These are phyloP conservation scores for Leccinum solheimii DNA, from an alignment of 1,284 basidiomycete genomes.

Conservation along the genomic window DNA sequence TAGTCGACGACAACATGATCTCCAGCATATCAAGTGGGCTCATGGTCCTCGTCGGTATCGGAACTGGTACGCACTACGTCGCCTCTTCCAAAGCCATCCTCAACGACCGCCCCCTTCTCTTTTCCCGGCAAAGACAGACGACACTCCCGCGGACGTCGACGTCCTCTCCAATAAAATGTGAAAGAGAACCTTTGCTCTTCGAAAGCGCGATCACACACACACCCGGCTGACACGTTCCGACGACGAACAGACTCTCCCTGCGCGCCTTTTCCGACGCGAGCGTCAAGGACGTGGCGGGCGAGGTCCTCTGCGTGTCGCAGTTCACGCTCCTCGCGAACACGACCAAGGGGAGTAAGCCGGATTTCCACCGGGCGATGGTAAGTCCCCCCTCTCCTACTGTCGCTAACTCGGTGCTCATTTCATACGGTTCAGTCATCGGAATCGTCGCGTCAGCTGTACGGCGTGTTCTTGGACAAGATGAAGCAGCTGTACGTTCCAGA, in stretches of 20 bases:
- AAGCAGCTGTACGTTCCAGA: slow-evolving; percentile 64
- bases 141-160: slow-evolving; percentile 70
- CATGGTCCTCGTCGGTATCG: slow-evolving; percentile 89
- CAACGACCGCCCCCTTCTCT: not conserved
- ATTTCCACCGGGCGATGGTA: slow-evolving; percentile 91
- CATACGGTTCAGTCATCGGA: slow-evolving; percentile 52
- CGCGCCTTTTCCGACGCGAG: slow-evolving; percentile 74
- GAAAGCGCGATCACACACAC: not conserved
- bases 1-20: slow-evolving; percentile 72
- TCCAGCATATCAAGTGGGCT: slow-evolving; percentile 81
- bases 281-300: slow-evolving; percentile 82
- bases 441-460: slow-evolving; percentile 70
- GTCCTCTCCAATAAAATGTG: slow-evolving; percentile 80
- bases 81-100: slow-evolving; percentile 1
- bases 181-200: slow-evolving; percentile 8
- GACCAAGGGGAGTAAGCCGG: slow-evolving; percentile 82
- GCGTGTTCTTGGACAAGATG: slow-evolving; percentile 69
- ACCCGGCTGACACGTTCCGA: slow-evolving; percentile 9
- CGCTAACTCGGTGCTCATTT: not conserved
- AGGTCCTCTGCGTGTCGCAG: slow-evolving; percentile 88
- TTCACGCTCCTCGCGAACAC: slow-evolving; percentile 89
- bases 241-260: slow-evolving; percentile 57
- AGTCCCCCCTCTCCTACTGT: not conserved
- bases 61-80: slow-evolving; percentile 55
- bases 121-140: slow-evolving; percentile 54